A percentile compares a stretch with the other conserved stretches of the same genome.
These are phyloP conservation scores for Agaricus sinodeliciosus DNA, from an alignment of 768 basidiomycete genomes.

Conservation along the genomic window DNA sequence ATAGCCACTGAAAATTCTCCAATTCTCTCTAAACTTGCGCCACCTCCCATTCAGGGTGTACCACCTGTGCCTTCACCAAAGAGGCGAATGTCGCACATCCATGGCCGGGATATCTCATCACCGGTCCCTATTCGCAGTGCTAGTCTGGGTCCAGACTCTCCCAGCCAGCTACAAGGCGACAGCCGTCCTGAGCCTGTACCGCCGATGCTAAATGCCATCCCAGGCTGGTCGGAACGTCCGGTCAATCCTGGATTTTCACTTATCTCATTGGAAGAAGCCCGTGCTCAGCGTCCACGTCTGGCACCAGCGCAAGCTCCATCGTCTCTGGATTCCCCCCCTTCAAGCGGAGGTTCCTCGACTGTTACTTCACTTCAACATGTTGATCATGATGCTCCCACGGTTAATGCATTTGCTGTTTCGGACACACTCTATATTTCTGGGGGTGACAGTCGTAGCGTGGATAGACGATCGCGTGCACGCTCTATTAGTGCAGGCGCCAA, in stretches of 20 bases:
- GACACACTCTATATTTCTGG: background rate
- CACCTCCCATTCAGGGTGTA: conserved; percentile 24
- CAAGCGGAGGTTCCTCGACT: conserved; percentile 18
- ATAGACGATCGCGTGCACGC: conserved; percentile 36
- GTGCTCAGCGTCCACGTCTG: conserved; percentile 57
- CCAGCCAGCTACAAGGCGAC: conserved; percentile 18
- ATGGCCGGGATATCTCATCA: conserved; percentile 49
- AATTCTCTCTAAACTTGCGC: conserved; percentile 24
- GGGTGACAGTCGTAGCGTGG: background rate
- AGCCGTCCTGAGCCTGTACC: conserved; percentile 16
- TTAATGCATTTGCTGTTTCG: background rate
- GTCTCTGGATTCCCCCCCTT: conserved; percentile 15
- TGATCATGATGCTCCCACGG: background rate
- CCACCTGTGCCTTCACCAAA: conserved; percentile 28
- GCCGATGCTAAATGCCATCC: conserved; percentile 23
- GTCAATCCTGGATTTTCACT: conserved; percentile 51
- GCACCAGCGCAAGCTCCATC: conserved; percentile 15
- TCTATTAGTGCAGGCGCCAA: conserved; percentile 58
- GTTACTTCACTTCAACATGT: conserved; percentile 21
- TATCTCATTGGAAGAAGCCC: conserved; percentile 74
- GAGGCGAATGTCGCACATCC: conserved; percentile 28
- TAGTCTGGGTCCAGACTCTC: conserved; percentile 19
- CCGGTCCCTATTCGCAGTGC: conserved; percentile 38
- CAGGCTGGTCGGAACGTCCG: conserved; percentile 47
- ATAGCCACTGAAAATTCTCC: conserved; percentile 42